Conservation (phyloP, 2,329 filamentous ascomycete genomes). For the Fusarium tupiense region DNA sequence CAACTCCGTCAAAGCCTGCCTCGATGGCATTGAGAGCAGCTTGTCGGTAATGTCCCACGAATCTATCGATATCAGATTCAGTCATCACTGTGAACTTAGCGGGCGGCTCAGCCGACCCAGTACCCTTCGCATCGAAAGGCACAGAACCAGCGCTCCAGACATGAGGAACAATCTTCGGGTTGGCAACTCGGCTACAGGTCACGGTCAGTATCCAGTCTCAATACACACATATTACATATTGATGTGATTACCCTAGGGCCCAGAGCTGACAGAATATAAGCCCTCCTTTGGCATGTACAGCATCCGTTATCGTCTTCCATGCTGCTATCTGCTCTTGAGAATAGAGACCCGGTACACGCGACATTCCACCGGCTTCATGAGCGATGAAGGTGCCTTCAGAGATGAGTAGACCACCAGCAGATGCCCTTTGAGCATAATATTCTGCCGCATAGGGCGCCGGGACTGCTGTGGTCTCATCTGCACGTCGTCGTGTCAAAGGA, state of each 20-base stretch:
- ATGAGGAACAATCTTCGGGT: conserved; percentile 26
- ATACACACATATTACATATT: conserved; percentile 52
- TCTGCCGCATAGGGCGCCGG: conserved; percentile 49
- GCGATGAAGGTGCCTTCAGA: conserved; percentile 58
- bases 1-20: conserved; percentile 77
- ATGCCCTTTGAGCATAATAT: conserved; percentile 59
- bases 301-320: conserved; percentile 70
- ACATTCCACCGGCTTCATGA: conserved; percentile 46
- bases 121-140: conserved; percentile 7
- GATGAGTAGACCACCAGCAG: conserved; percentile 56
- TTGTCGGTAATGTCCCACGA: conserved; percentile 68
- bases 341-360: conserved; percentile 60
- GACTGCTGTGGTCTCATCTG: conserved; percentile 48
- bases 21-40: conserved; percentile 65
- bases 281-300: conserved; percentile 70
- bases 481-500: conserved; percentile 66
- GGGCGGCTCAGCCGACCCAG: conserved; percentile 10
- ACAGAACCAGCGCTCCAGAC: conserved; percentile 36
- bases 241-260: conserved; percentile 65
- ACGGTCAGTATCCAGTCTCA: not conserved
- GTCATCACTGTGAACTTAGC: conserved; percentile 64
- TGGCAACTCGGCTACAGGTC: conserved; percentile 28
- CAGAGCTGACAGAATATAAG: conserved; percentile 73
- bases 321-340: conserved; percentile 63
- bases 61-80: conserved; percentile 68